phyloP scores from a whole-genome alignment of 106 monocot genomes.

The Chionographis japonica region DNA sequence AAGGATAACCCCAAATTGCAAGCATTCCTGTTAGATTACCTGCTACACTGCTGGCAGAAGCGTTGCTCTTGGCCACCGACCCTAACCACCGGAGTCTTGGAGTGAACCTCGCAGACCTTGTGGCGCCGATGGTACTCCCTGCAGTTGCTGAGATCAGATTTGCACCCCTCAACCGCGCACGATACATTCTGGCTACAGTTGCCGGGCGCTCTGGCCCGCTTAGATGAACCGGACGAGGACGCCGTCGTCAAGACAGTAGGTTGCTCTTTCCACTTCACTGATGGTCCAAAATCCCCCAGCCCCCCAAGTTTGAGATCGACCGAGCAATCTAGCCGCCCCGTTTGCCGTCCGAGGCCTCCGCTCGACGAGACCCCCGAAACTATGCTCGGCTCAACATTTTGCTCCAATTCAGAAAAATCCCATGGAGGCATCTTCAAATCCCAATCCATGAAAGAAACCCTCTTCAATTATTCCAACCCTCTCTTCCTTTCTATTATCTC shows the following conservation, averaged over 20 bases:
- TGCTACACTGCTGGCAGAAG: conserved; percentile 85
- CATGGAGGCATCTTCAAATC: conserved; percentile 56
- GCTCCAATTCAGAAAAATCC: conserved; percentile 56
- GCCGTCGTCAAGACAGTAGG: conserved; percentile 2
- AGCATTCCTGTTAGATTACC: conserved; percentile 27
- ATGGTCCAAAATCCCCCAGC: conserved; percentile 23
- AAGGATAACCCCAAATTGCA: background rate
- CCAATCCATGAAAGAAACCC: conserved; percentile 57
- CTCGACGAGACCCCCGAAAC: conserved; percentile 14
- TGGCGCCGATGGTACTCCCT: conserved; percentile 67
- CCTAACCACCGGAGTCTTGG: conserved; percentile 59
- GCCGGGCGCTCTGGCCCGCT: conserved; percentile 24
- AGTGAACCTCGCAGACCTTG: conserved; percentile 70
- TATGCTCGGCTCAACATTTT: conserved; percentile 23
- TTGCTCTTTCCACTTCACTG: conserved; percentile 32
- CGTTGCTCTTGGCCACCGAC: conserved; percentile 62
- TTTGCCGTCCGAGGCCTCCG: background rate
- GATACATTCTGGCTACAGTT: conserved; percentile 26
- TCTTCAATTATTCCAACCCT: conserved; percentile 11
- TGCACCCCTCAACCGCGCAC: conserved; percentile 65
- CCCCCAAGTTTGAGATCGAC: conserved; percentile 47
- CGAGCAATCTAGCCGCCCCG: conserved; percentile 23
- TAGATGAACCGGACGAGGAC: conserved; percentile 21
- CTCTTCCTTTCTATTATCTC: too few relatives aligned
- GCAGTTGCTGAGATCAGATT: conserved; percentile 50